Base-by-base conservation (phyloP, 352 stramenopile genomes). In the Phytophthora fragariaefolia region DNA sequence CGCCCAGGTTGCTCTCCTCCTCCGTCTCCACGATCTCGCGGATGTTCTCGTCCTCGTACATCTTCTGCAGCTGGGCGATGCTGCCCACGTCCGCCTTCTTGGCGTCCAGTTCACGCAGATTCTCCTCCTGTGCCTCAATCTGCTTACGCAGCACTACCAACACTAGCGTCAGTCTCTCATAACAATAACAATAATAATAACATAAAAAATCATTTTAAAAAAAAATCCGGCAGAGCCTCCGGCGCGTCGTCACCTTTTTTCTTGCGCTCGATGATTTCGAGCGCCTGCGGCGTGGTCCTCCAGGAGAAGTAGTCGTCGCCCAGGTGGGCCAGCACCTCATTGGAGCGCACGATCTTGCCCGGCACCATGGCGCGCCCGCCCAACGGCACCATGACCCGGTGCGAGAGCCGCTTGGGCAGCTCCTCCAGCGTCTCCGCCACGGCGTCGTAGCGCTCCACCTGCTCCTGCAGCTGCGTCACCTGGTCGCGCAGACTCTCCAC, bases 31-130 rank as follows among this genome's bases (percentile, higher is more conserved):
- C 78, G 48, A 96, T 96, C 52, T 96, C 86, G 18, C 80, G 82
- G 55, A 96, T 96, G 43, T 94, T 90, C 47, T 92, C 86, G 12
- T 88, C 71, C 54, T 96, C 86, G 47, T 95, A 96, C 52, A 95
- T 77, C 71, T 94, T 94, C 53, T 91, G 85, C 38, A 93, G 72
- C 49, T 93, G 74, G 6, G 87, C 71, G 8, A 96, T 60, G 51
- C 72, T 85, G 54, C 83, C 71, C 13, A 91, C 73, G 47, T 94
- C 83, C 18, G 72, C 76, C 53, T 89, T 85, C 71, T 94, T 96
- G 26, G 80, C 69, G 26, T 68, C 58, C 17, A 93, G 55, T 15
- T 81, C 77, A 0, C 62, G 45, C 20, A 93, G 53, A 27, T 67
- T 65, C 17, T 79, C 69, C 56, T 91, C 77, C n/a, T 90, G 64